Conservation (phyloP, 2,329 filamentous ascomycete species). For the Cryphonectria japonica region DNA sequence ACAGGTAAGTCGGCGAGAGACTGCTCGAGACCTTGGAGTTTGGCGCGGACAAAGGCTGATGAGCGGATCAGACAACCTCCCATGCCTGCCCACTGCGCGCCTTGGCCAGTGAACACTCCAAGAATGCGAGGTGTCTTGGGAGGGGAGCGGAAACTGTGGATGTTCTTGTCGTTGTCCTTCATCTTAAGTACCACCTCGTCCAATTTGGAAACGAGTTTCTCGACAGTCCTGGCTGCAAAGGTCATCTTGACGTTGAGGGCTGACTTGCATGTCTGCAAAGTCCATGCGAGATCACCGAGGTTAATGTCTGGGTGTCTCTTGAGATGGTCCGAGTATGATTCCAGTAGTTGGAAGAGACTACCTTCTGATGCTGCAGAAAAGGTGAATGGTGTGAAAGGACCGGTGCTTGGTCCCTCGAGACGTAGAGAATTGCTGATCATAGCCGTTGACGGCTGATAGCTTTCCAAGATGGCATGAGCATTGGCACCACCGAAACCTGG, state of each 20-base stretch:
- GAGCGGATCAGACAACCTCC: slow-evolving; percentile 29
- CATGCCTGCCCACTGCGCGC: slow-evolving; percentile 41
- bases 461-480: slow-evolving; percentile 4
- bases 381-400: background rate
- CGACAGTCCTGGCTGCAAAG: background rate
- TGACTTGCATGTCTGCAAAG: background rate
- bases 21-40: background rate
- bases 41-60: slow-evolving; percentile 8
- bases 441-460: background rate
- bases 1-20: background rate
- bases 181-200: background rate
- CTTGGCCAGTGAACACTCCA: slow-evolving; percentile 41
- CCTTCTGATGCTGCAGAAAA: background rate
- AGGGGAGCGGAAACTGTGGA: background rate
- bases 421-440: background rate
- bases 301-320: background rate
- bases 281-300: background rate
- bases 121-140: slow-evolving; percentile 5
- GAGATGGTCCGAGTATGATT: background rate
- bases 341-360: background rate
- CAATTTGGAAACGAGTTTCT: background rate
- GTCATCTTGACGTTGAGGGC: background rate
- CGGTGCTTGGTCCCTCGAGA: background rate
- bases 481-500: slow-evolving; percentile 12
- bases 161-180: background rate